phyloP scores from a whole-genome alignment of 495 filamentous ascomycete species.

The Lindgomyces ingoldianus region DNA sequence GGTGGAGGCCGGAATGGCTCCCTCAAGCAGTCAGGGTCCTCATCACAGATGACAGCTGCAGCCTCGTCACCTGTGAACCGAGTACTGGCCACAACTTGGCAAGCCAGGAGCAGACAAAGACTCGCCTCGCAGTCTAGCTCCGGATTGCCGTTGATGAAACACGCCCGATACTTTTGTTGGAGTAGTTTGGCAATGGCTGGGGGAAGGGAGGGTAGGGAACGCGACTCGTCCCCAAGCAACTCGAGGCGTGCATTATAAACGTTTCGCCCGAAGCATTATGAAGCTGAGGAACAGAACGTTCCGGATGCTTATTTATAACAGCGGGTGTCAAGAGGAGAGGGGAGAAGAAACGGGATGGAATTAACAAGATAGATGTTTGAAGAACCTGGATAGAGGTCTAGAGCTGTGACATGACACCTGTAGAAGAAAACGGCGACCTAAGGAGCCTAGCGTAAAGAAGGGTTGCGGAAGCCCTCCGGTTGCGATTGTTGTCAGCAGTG shows the following conservation, averaged over 20 bases:
- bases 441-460: too few species aligned
- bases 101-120: slow-evolving; percentile 4
- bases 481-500: too few species aligned
- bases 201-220: too few species aligned
- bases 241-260: neutral
- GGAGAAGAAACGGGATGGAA: neutral
- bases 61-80: slow-evolving; percentile 15
- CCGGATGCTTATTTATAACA: neutral
- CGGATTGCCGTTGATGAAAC: slow-evolving; percentile 30
- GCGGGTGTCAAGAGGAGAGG: neutral
- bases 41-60: slow-evolving; percentile 21
- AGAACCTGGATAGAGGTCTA: too few species aligned
- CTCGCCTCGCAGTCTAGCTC: slow-evolving; percentile 19
- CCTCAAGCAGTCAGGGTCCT: slow-evolving; percentile 5
- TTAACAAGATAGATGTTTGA: too few species aligned
- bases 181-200: slow-evolving; percentile 10
- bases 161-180: slow-evolving; percentile 17
- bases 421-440: too few species aligned
- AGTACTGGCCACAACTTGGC: slow-evolving; percentile 11
- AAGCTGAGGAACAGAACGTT: neutral
- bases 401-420: too few species aligned
- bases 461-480: too few species aligned
- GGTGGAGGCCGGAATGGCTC: neutral
- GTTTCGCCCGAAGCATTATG: too few species aligned
- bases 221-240: slow-evolving; percentile 9